Base-by-base conservation (phyloP, 768 basidiomycete genomes). In the Sarcodon aspratus region DNA sequence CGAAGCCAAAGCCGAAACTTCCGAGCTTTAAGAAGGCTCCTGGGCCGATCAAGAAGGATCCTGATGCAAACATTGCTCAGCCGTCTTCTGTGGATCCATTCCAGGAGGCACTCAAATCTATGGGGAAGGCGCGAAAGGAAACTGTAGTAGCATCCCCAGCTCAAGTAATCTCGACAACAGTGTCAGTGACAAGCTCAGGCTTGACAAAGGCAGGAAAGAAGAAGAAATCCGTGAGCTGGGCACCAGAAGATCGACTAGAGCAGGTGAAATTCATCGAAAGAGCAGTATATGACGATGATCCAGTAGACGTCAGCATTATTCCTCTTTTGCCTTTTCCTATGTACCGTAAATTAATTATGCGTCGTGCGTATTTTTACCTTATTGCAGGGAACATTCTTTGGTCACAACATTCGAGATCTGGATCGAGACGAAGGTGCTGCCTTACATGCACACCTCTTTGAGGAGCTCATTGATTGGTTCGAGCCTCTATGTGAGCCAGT, bases 251-350 rank as follows among this genome's bases (percentile, higher is more conserved):
- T 60, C 69, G 77, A 63, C 79, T 92, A 55, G 85, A 81, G 69
- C 70, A 76, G 59, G 72, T 92, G 63, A 80, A 78, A 65, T 65
- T 80, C 63, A 92, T 92, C 68, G 86, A 90, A 69, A 78, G 76
- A 59, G 88, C 90, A 55, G 71, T 90, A 58, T 92, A 92, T 69
- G 90, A 90, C 57, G 89, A 90, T 65, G 90, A 91, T 72, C 78
- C 80, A 59, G 72, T 77, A 71, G 83, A 86, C 75, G 89, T 90
- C 77, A 81, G 86, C 78, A 58, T 59, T 11, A 27, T 57, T 69
- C 68, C 63, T 69, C 59, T 65, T 61, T 65, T 63, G 65, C 65
- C 60, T 60, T 54, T 57, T 57, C 57, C 48, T 57, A 56, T 58
- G 57, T 69, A 71, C 61, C 59, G 58, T 70, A 78, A 69, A 69